These are phyloP conservation scores for Annulohypoxylon truncatum DNA, from an alignment of 2,329 filamentous ascomycete genomes.

Conservation along the genomic window DNA sequence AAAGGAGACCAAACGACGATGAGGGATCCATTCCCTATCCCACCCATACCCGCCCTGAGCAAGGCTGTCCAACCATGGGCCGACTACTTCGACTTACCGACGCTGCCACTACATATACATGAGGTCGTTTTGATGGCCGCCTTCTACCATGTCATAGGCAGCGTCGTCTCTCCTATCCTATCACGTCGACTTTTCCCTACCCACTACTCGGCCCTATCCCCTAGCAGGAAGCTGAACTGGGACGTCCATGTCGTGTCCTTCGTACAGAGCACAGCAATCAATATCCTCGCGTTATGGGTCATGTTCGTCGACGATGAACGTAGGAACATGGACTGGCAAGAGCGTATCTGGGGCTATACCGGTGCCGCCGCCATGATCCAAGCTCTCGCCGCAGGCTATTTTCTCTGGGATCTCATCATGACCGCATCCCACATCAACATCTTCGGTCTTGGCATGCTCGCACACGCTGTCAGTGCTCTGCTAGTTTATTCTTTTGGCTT, in stretches of 20 bases:
- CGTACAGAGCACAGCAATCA: slow-evolving; percentile 79
- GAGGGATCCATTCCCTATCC: slow-evolving; percentile 78
- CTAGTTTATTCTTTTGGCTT: slow-evolving; percentile 82
- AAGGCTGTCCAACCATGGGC: slow-evolving; percentile 72
- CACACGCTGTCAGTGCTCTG: slow-evolving; percentile 80
- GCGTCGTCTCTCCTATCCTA: slow-evolving; percentile 73
- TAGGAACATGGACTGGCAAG: slow-evolving; percentile 71
- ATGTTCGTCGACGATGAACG: slow-evolving; percentile 77
- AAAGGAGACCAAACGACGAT: slow-evolving; percentile 57
- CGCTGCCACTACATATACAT: slow-evolving; percentile 81
- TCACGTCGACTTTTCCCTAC: slow-evolving; percentile 71
- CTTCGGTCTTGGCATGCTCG: slow-evolving; percentile 81
- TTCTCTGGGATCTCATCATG: slow-evolving; percentile 82
- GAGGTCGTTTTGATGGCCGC: slow-evolving; percentile 75
- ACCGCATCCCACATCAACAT: slow-evolving; percentile 75
- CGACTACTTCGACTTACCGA: slow-evolving; percentile 69
- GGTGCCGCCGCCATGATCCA: slow-evolving; percentile 78
- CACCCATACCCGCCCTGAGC: slow-evolving; percentile 68
- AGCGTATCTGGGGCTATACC: slow-evolving; percentile 82
- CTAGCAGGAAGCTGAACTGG: slow-evolving; percentile 80
- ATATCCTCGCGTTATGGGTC: slow-evolving; percentile 77
- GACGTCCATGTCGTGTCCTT: slow-evolving; percentile 88
- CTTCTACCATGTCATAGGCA: slow-evolving; percentile 76
- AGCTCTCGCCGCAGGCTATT: slow-evolving; percentile 82
- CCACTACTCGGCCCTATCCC: slow-evolving; percentile 71